Evolutionary conservation across 2,329 filamentous ascomycete genomes (phyloP).

Genomic region (Fusarium zealandicum): DNA sequence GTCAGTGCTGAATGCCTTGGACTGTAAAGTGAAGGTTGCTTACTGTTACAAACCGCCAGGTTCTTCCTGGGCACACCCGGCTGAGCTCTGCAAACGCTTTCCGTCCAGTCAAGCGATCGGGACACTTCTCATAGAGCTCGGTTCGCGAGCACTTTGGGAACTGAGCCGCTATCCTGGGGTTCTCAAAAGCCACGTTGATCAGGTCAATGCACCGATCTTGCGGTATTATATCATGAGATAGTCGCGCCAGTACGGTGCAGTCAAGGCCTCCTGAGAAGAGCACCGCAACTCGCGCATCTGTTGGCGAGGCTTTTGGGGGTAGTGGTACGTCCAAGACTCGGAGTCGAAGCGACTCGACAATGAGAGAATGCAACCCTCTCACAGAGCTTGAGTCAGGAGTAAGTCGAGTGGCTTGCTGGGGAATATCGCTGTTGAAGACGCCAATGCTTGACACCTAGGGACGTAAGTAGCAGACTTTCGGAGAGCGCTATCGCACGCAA

Average conservation of each 20-base stretch:
- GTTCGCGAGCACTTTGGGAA: constrained; percentile 47
- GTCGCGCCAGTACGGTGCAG: constrained; percentile 84
- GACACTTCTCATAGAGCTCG: constrained; percentile 78
- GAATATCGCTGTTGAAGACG: constrained; percentile 57
- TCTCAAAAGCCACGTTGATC: constrained; percentile 96
- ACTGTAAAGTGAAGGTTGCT: constrained; percentile 30
- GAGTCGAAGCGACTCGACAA: constrained; percentile 68
- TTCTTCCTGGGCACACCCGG: constrained; percentile 70
- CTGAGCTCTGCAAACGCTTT: constrained; percentile 79
- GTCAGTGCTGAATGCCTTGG: background rate
- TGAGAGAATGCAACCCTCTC: constrained; percentile 57
- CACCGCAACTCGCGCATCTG: constrained; percentile 70
- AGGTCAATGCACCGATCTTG: constrained; percentile 77
- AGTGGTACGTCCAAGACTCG: constrained; percentile 72
- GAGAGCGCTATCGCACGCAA: constrained; percentile 28
- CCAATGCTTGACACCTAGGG: constrained; percentile 62
- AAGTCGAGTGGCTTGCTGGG: constrained; percentile 42
- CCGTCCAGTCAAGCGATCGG: constrained; percentile 87
- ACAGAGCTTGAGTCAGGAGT: constrained; percentile 57
- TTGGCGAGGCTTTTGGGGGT: constrained; percentile 51
- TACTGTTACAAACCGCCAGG: constrained; percentile 83
- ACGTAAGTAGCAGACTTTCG: constrained; percentile 52
- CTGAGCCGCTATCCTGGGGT: constrained; percentile 74
- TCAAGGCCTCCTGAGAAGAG: constrained; percentile 95
- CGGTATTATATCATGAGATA: constrained; percentile 80